These are phyloP conservation scores for Eucalyptus coolabah DNA, from an alignment of 345 rosid species.

Conservation along the genomic window DNA sequence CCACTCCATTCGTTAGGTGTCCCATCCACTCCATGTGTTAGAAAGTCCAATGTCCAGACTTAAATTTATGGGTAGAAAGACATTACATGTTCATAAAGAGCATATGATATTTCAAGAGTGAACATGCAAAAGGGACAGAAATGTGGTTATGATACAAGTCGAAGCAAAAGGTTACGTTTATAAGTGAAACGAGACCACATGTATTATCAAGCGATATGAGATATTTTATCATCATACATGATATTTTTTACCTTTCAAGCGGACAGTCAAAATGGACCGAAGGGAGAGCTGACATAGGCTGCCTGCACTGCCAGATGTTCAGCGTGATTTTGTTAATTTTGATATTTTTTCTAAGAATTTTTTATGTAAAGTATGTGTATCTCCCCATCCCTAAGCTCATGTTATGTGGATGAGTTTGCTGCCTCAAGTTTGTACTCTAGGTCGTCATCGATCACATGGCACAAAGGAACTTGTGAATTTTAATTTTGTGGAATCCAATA, in stretches of 20 bases:
- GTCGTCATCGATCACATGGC: background rate
- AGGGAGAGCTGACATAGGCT: background rate
- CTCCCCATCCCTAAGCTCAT: background rate
- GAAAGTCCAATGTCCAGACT: background rate
- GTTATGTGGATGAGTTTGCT: background rate
- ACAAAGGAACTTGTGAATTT: background rate
- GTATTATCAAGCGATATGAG: background rate
- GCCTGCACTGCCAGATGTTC: background rate
- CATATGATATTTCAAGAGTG: no score
- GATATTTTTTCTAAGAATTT: background rate
- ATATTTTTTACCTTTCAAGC: background rate
- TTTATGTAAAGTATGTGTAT: background rate
- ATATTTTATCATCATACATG: background rate
- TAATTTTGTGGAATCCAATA: background rate
- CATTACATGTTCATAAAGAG: no score
- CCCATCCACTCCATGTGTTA: background rate
- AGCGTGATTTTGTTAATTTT: background rate
- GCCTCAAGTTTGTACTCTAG: background rate
- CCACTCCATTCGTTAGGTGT: background rate
- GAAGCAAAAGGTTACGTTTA: fast-evolving
- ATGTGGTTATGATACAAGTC: background rate
- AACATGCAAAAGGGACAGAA: background rate
- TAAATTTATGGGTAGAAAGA: background rate
- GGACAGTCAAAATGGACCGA: background rate
- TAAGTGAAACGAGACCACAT: no score